Percentiles rank a stretch among this genome's conserved stretches.
Conservation (phyloP, 441 rosid species). For the Populus hybrid region DNA sequence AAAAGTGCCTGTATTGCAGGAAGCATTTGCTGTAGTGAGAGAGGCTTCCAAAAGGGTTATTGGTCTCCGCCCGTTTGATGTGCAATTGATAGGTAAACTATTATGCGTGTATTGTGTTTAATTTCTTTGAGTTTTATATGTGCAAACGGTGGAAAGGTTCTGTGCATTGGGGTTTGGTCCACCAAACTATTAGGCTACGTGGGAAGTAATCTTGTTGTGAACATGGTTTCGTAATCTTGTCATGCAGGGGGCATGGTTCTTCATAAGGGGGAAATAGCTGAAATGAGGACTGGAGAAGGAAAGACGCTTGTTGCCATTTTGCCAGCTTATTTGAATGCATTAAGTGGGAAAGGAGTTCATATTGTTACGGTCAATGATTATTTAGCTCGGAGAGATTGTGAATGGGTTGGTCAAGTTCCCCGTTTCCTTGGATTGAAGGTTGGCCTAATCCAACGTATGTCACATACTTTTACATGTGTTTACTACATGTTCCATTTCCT, state of each 20-base stretch:
- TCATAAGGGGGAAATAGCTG: conserved; percentile 96
- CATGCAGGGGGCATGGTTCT: conserved; percentile 90
- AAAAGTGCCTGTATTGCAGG: conserved; percentile 39
- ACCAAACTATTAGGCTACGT: background rate
- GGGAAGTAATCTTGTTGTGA: background rate
- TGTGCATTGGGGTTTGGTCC: background rate
- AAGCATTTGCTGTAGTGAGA: conserved; percentile 92
- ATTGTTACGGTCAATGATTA: conserved; percentile 94
- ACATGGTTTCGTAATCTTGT: conserved; percentile 4
- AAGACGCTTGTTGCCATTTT: conserved; percentile 95
- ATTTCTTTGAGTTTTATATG: background rate
- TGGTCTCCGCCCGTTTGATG: conserved; percentile 92
- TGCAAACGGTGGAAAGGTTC: background rate
- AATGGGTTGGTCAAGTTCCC: conserved; percentile 99
- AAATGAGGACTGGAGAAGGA: conserved; percentile 99
- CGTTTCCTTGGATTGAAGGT: conserved; percentile 97
- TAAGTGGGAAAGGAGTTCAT: conserved; percentile 92
- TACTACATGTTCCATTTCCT: background rate
- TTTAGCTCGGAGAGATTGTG: conserved; percentile 93
- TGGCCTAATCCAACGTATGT: conserved; percentile 98
- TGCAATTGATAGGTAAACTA: conserved; percentile 72
- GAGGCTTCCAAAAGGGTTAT: conserved; percentile 91
- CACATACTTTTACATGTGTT: conserved; percentile 32
- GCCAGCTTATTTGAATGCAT: conserved; percentile 94
- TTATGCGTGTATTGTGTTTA: background rate